Conservation (phyloP, 805 yeast genomes). For the Ogataea nonfermentans region DNA sequence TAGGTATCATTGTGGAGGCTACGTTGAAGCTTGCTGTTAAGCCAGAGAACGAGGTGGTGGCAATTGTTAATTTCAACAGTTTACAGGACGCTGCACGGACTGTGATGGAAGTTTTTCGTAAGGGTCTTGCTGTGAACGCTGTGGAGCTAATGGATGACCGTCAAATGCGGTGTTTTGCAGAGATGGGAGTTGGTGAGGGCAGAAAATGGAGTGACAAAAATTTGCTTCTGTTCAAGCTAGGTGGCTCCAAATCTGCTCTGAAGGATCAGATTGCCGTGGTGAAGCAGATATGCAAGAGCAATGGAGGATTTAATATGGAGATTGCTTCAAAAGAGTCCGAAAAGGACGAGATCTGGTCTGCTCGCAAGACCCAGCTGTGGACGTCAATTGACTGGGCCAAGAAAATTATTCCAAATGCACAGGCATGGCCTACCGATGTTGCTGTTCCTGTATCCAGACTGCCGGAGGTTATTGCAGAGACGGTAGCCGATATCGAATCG, state of each 20-base stretch:
- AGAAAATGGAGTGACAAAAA: constrained; percentile 32
- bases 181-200: constrained; percentile 39
- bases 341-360: constrained; percentile 67
- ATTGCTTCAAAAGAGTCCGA: constrained; percentile 60
- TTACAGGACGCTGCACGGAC: constrained; percentile 68
- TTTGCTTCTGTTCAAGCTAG: constrained; percentile 57
- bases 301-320: constrained; percentile 54
- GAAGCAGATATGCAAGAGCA: constrained; percentile 46
- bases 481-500: constrained; percentile 55
- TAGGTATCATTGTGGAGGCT: constrained; percentile 74
- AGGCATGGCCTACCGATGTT: constrained; percentile 74
- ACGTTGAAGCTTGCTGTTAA: constrained; percentile 65
- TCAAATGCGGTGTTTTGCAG: constrained; percentile 65
- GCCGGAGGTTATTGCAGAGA: constrained; percentile 58
- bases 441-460: constrained; percentile 75
- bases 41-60: constrained; percentile 64
- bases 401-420: constrained; percentile 37
- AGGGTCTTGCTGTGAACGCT: constrained; percentile 66
- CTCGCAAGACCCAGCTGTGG: constrained; percentile 70
- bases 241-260: constrained; percentile 42
- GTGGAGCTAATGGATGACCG: constrained; percentile 69
- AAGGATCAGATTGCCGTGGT: constrained; percentile 48
- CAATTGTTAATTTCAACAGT: constrained; percentile 63
- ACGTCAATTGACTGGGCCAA: constrained; percentile 65
- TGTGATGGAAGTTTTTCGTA: constrained; percentile 56